Evolutionary conservation across 495 filamentous ascomycete species (phyloP), one percentile per base, ranked within the genome.

Genomic region (Penicillium samsonianum): DNA sequence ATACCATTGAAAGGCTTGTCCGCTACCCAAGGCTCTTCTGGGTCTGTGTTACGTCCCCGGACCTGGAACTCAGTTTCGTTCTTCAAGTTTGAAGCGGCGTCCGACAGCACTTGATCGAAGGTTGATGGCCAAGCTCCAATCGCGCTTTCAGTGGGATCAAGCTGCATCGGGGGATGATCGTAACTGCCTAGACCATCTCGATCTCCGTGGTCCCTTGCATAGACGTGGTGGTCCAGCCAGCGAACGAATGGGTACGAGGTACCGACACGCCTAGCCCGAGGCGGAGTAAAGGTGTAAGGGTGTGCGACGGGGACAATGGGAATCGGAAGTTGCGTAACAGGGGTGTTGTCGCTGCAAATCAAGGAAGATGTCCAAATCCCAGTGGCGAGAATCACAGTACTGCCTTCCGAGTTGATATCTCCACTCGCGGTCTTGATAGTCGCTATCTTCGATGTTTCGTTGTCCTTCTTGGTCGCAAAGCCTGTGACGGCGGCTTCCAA

Each of bases 221-320:
- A 74, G 14, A 72, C 69, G n/a, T 69, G 71, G 47, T 74, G 59
- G 17, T 74, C 69, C 25, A 67, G 68, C 64, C 65, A 74, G 31
- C 71, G 61, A 16, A 74, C 63, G 42, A 61, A 74, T 25, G 71
- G 71, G 17, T 65, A 53, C 12, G 58, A 14, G 2, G 12, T 41
- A 23, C 62, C 62, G 17, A 17, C n/a, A 22, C 62, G 54, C 16
- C 19, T 25, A 26, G 62, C 42, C 46, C 62, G 62, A 20, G 42
- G 8, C 3, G 53, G 38, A 30, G 64, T 67, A 30, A 68, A 72
- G 41, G 71, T 72, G 51, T 73, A 74, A 2, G 71, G 71, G 44
- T 74, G 71, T 30, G 65, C 69, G 14, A 74, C 71, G 1, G 71
- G 69, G 6, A 74, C 56, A 16, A 74, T 62, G 3, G 71, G 69